These are phyloP conservation scores for Fusarium piperis DNA, from an alignment of 2,329 filamentous ascomycete species.

Conservation along the genomic window DNA sequence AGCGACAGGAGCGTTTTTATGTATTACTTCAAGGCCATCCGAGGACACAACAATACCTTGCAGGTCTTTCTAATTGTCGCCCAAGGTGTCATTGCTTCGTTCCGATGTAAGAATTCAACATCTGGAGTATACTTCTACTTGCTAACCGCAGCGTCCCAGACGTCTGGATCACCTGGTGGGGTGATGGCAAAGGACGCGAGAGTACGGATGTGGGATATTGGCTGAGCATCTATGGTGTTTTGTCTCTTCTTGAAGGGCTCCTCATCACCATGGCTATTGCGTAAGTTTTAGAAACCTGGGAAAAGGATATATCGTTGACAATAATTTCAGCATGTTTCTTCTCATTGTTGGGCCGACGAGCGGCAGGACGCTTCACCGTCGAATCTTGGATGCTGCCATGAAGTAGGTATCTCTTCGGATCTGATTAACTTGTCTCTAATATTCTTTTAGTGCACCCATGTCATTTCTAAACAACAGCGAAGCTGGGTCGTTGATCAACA, in stretches of 20 bases:
- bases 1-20: constrained; percentile 43
- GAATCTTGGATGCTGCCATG: constrained; percentile 40
- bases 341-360: constrained; percentile 40
- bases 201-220: constrained; percentile 43
- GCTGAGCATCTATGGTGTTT: constrained; percentile 41
- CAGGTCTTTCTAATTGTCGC: constrained; percentile 22
- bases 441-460: constrained; percentile 35
- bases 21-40: constrained; percentile 43
- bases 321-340: constrained; percentile 31
- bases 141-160: constrained; percentile 14
- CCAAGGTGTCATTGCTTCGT: constrained; percentile 32
- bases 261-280: constrained; percentile 42
- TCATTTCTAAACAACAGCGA: constrained; percentile 43
- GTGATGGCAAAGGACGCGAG: constrained; percentile 40
- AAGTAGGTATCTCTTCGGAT: constrained; percentile 4
- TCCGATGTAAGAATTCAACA: constrained; percentile 36
- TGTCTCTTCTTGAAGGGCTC: constrained; percentile 39
- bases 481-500: constrained; percentile 42
- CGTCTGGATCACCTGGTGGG: constrained; percentile 47
- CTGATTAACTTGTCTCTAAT: background rate
- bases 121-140: fast-evolving
- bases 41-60: constrained; percentile 30
- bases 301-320: constrained; percentile 5
- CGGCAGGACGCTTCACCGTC: constrained; percentile 38
- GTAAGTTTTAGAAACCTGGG: constrained; percentile 6